phyloP scores from a whole-genome alignment of 2,329 filamentous ascomycete genomes.

The Stagonosporopsis rhizophila region DNA sequence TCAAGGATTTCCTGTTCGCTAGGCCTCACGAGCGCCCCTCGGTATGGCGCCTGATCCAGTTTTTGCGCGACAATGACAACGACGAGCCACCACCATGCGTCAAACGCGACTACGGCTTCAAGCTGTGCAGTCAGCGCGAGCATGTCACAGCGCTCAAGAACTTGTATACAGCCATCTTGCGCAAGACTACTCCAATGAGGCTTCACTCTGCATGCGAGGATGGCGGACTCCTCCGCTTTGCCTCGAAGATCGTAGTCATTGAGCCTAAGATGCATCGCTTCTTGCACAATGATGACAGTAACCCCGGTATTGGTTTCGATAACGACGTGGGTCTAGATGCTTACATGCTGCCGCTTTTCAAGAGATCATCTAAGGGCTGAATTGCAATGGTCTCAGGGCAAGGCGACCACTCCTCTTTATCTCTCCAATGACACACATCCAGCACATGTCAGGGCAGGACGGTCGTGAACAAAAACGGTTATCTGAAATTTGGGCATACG shows the following conservation, averaged over 20 bases:
- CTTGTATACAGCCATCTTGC: slow-evolving; percentile 21
- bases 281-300: slow-evolving; percentile 19
- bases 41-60: slow-evolving; percentile 28
- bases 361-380: background rate
- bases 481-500: background rate
- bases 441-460: too few relatives aligned
- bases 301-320: slow-evolving; percentile 13
- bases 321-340: background rate
- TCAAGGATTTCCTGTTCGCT: slow-evolving; percentile 17
- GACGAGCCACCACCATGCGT: slow-evolving; percentile 20
- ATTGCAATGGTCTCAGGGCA: background rate
- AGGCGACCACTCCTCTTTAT: background rate
- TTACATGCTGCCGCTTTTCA: slow-evolving; percentile 4
- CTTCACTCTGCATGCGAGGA: slow-evolving; percentile 24
- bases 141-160: slow-evolving; percentile 25
- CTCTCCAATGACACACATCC: background rate
- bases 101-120: slow-evolving; percentile 32
- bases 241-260: background rate
- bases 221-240: slow-evolving; percentile 14
- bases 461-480: background rate
- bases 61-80: slow-evolving; percentile 3
- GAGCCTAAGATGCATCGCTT: slow-evolving; percentile 4
- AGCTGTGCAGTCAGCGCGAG: slow-evolving; percentile 18
- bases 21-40: slow-evolving; percentile 9
- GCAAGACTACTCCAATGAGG: background rate